phyloP scores from a whole-genome alignment of 169 alveolate species.

The Plasmodium gaboni region DNA sequence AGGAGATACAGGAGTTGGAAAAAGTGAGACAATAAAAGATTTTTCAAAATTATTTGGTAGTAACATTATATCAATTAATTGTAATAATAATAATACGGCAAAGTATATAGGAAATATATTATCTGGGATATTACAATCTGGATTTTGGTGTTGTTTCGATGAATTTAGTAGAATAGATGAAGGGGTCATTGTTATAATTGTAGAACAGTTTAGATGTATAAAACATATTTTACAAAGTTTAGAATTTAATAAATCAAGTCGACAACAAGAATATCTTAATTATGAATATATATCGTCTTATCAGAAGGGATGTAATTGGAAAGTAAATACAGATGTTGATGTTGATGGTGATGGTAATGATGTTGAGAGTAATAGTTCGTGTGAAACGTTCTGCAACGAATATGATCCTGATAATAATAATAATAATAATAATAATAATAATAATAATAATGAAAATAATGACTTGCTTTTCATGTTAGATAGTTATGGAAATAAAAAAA shows the following conservation, averaged over 20 bases:
- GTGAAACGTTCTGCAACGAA: constrained; percentile 5
- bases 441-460: background rate
- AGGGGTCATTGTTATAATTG: constrained; percentile 96
- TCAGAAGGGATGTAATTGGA: constrained; percentile 26
- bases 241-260: constrained; percentile 17
- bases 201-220: constrained; percentile 94
- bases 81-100: constrained; percentile 96
- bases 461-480: background rate
- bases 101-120: constrained; percentile 95
- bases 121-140: constrained; percentile 95
- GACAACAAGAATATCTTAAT: constrained; percentile 10
- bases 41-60: constrained; percentile 96
- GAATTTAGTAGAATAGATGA: constrained; percentile 98
- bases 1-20: constrained; percentile 99
- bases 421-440: background rate
- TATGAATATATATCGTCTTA: constrained; percentile 58
- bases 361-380: constrained; percentile 1
- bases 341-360: background rate
- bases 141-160: constrained; percentile 98
- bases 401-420: background rate
- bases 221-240: constrained; percentile 87
- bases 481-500: background rate
- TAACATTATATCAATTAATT: constrained; percentile 95
- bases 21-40: constrained; percentile 97
- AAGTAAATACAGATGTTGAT: background rate